Evolutionary conservation across 306 rosid genomes (phyloP).

Genomic region (Vigna trinervia): DNA sequence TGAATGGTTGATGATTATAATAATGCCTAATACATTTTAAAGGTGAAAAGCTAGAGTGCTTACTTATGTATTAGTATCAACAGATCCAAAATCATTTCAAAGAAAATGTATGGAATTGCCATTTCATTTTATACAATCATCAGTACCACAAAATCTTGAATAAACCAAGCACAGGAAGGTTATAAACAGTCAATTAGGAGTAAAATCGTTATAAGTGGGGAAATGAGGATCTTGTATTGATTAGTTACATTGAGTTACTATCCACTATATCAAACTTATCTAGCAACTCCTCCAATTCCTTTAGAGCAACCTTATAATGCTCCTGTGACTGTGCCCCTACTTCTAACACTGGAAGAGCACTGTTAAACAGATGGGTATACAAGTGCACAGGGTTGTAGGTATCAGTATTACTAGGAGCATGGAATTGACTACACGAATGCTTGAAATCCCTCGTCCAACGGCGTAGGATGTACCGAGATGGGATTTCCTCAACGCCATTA

Average conservation of each 20-base stretch:
- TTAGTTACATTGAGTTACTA: slow-evolving; percentile 50
- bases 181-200: slow-evolving; percentile 19
- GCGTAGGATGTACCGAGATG: slow-evolving; percentile 67
- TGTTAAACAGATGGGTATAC: slow-evolving; percentile 57
- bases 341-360: slow-evolving; percentile 68
- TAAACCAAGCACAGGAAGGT: slow-evolving; percentile 5
- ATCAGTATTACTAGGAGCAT: slow-evolving; percentile 43
- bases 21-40: neutral
- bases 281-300: slow-evolving; percentile 66
- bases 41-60: neutral
- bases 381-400: slow-evolving; percentile 43
- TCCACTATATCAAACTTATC: slow-evolving; percentile 60
- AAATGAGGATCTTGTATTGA: slow-evolving; percentile 14
- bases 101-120: neutral
- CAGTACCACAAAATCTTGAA: slow-evolving; percentile 5
- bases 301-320: slow-evolving; percentile 65
- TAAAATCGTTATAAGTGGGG: neutral
- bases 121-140: slow-evolving; percentile 28
- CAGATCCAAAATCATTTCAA: neutral
- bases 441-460: slow-evolving; percentile 76
- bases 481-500: slow-evolving; percentile 76
- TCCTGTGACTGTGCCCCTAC: slow-evolving; percentile 72
- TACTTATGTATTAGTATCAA: neutral
- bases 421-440: slow-evolving; percentile 49
- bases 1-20: neutral